Evolutionary conservation across 495 filamentous ascomycete species (phyloP).

Genomic region (Neurospora sp.): DNA sequence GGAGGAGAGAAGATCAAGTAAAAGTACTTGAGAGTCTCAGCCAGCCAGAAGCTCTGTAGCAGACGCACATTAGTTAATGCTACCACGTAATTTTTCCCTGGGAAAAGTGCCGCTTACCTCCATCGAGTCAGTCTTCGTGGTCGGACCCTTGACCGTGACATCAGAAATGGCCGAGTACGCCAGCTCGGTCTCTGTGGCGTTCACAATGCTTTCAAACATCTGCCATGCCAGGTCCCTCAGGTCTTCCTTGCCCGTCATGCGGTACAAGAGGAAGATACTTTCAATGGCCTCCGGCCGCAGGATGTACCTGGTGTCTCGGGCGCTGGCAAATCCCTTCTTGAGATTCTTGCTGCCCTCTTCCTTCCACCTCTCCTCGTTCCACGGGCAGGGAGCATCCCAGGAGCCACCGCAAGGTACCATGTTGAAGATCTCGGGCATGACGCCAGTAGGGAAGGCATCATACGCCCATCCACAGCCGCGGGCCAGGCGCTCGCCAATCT

Average conservation of each 20-base stretch:
- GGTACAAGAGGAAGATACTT: slow-evolving; percentile 58
- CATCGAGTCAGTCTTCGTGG: slow-evolving; percentile 32
- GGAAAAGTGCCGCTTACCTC: slow-evolving; percentile 18
- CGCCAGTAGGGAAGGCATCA: slow-evolving; percentile 59
- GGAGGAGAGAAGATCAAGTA: slow-evolving; percentile 75
- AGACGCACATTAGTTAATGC: not conserved
- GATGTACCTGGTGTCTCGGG: slow-evolving; percentile 52
- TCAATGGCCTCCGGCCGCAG: slow-evolving; percentile 60
- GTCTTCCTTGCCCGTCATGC: slow-evolving; percentile 42
- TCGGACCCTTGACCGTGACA: slow-evolving; percentile 18
- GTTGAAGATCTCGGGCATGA: slow-evolving; percentile 74
- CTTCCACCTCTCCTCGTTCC: slow-evolving; percentile 26
- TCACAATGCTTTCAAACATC: slow-evolving; percentile 43
- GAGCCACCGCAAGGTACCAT: slow-evolving; percentile 48
- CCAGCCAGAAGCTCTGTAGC: slow-evolving; percentile 36
- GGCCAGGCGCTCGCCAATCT: slow-evolving; percentile 62
- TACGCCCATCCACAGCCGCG: slow-evolving; percentile 89
- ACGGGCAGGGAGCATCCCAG: slow-evolving; percentile 17
- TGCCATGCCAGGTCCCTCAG: slow-evolving; percentile 45
- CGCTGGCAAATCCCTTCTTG: slow-evolving; percentile 52
- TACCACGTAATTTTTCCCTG: not conserved
- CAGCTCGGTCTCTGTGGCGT: slow-evolving; percentile 33
- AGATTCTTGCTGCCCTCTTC: slow-evolving; percentile 33
- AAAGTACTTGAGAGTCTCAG: slow-evolving; percentile 45
- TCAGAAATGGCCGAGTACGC: slow-evolving; percentile 39